phyloP scores from a whole-genome alignment of 1,284 basidiomycete genomes.

The Flammula alnicola region DNA sequence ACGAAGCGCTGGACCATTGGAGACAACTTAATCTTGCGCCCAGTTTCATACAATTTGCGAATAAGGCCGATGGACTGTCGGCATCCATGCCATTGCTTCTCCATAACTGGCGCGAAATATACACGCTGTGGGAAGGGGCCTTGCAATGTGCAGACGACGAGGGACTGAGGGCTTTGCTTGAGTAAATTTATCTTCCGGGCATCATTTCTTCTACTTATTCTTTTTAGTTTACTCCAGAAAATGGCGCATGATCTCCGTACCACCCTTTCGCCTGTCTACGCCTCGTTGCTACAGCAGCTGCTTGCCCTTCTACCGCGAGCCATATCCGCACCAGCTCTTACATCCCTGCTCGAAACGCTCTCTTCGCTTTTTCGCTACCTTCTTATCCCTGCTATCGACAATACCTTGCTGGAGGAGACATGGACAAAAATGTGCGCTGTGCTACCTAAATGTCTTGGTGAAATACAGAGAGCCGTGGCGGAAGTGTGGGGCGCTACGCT shows the following conservation, averaged over 20 bases:
- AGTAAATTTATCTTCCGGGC: slow-evolving; percentile 52
- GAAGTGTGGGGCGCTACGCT: slow-evolving; percentile 80
- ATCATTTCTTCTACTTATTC: slow-evolving; percentile 14
- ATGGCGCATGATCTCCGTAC: slow-evolving; percentile 76
- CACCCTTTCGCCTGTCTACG: slow-evolving; percentile 65
- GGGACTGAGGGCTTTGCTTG: slow-evolving; percentile 67
- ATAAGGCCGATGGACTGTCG: slow-evolving; percentile 62
- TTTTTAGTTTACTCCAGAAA: slow-evolving; percentile 70
- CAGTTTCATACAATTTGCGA: slow-evolving; percentile 74
- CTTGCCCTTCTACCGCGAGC: slow-evolving; percentile 62
- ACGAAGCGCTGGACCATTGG: slow-evolving; percentile 72
- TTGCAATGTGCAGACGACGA: slow-evolving; percentile 68
- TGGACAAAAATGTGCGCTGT: slow-evolving; percentile 57
- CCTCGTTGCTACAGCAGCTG: slow-evolving; percentile 54
- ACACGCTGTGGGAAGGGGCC: slow-evolving; percentile 62
- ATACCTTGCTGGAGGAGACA: slow-evolving; percentile 57
- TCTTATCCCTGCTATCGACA: slow-evolving; percentile 59
- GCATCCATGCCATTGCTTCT: slow-evolving; percentile 82
- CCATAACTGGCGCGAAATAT: slow-evolving; percentile 76
- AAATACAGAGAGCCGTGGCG: slow-evolving; percentile 72
- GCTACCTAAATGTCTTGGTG: slow-evolving; percentile 62
- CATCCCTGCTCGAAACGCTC: slow-evolving; percentile 66
- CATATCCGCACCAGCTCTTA: slow-evolving; percentile 63
- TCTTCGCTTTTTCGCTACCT: slow-evolving; percentile 72
- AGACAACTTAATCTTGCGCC: slow-evolving; percentile 80